These are phyloP conservation scores for Jaapia argillacea DNA, from an alignment of 768 basidiomycete species.

Conservation along the genomic window DNA sequence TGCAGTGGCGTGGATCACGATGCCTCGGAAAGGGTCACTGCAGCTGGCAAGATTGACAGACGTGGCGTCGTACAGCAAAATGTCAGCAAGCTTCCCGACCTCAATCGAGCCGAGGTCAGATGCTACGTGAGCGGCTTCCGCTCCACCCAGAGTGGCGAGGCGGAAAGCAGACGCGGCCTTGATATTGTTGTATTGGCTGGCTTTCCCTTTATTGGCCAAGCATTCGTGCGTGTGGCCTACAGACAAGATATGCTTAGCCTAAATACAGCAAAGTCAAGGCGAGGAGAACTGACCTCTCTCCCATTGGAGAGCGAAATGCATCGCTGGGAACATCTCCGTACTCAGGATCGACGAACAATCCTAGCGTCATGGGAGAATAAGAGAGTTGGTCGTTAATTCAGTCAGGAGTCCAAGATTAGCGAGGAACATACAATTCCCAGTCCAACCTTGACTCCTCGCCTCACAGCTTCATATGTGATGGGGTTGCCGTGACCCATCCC, in stretches of 20 bases:
- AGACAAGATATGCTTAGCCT: background rate
- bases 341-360: conserved; percentile 17
- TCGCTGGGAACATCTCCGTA: conserved; percentile 20
- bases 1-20: conserved; percentile 19
- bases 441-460: conserved; percentile 18
- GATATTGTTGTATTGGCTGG: conserved; percentile 11
- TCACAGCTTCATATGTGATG: conserved; percentile 16
- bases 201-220: conserved; percentile 1
- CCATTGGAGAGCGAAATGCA: conserved; percentile 20
- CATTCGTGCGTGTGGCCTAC: background rate
- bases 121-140: conserved; percentile 16
- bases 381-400: too few species aligned
- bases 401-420: background rate
- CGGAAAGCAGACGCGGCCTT: conserved; percentile 16
- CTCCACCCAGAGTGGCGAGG: conserved; percentile 19
- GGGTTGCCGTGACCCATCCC: conserved; percentile 23
- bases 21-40: conserved; percentile 15
- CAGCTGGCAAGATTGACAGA: conserved; percentile 18
- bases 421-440: conserved; percentile 15
- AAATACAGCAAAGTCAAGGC: background rate
- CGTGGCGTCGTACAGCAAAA: conserved; percentile 18
- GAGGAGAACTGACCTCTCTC: conserved; percentile 11
- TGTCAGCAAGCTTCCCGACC: conserved; percentile 20
- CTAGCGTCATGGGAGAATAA: too few species aligned
- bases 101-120: conserved; percentile 16